Base-by-base conservation (phyloP, 2,329 filamentous ascomycete species). In the Cladorrhinum sp. region DNA sequence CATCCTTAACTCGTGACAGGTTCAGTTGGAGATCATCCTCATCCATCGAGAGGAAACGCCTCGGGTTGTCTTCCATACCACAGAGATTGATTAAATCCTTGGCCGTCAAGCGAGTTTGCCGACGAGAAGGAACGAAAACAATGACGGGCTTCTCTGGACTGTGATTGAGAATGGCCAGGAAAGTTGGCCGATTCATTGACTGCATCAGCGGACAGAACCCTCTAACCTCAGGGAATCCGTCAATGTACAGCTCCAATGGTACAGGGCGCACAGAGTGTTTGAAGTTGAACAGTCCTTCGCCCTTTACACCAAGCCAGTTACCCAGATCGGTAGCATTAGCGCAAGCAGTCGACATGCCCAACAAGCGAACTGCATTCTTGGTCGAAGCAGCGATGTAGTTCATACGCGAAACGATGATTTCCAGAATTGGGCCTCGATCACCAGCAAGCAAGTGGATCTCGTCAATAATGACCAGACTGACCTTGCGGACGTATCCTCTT, bases 261-360 rank as follows among this genome's bases (percentile, higher is more conserved):
- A 99, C 96, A 2, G 96, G 95, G 23, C 95, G 91, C 36, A 99
- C 96, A 0, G 93, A 98, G 72, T 99, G 95, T 25, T 92, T 85
- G 76, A 99, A 99, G 75, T 99, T 99, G 83, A 96, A 99, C 23
- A 99, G 76, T 0, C 89, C 93, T 70, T 96, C 90, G 2, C 55
- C 67, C 72, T 96, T 97, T 41, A 99, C 96, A 51, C 95, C 95
- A 2, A 99, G 83, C 95, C 95, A 99, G 70, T 96, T 98, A 1
- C 85, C 96, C 36, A 99, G 81, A 73, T 99, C 96, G 13, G 85
- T 90, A 1, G 96, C 95, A 71, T 99, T 99, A 13, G 95, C 95
- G 69, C 93, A 98, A 9, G 95, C 96, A 18, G 95, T 99, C 1
- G 95, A 99, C 96, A 99, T 99, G n/a, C 95, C 95, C 64, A 99